Conservation (phyloP, 139 green algal species). For the Coccomyxa sp. region DNA sequence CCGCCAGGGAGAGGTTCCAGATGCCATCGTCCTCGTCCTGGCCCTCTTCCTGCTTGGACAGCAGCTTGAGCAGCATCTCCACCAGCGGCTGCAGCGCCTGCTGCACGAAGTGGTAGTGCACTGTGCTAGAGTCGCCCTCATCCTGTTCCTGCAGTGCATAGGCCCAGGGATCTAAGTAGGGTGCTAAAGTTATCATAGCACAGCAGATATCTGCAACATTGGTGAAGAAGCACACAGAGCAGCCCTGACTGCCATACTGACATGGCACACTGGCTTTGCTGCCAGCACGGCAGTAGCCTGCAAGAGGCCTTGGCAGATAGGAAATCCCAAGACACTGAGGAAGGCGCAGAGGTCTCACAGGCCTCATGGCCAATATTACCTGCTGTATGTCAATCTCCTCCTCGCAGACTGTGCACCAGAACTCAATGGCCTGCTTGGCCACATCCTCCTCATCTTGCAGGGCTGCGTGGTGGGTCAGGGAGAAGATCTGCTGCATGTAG, state of each 20-base stretch:
- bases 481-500: constrained; percentile 96
- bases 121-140: constrained; percentile 35
- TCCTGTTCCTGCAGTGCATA: constrained; percentile 50
- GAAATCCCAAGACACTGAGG: too few species aligned
- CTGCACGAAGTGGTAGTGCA: constrained; percentile 83
- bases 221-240: too few species aligned
- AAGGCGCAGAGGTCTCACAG: too few species aligned
- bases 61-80: constrained; percentile 88
- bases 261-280: too few species aligned
- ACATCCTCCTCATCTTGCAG: constrained; percentile 88
- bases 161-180: too few species aligned
- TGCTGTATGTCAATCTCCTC: constrained; percentile 64
- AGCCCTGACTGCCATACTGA: too few species aligned
- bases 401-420: constrained; percentile 88
- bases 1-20: constrained; percentile 92
- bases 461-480: constrained; percentile 73
- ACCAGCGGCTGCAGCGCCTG: constrained; percentile 77
- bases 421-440: constrained; percentile 91
- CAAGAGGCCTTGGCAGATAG: too few species aligned
- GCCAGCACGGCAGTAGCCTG: background rate
- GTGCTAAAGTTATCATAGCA: too few species aligned
- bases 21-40: constrained; percentile 82
- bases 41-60: constrained; percentile 95
- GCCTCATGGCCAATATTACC: too few species aligned
- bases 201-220: too few species aligned